Conservation (phyloP, 139 green algal species). For the Monoraphidium neglectum region DNA sequence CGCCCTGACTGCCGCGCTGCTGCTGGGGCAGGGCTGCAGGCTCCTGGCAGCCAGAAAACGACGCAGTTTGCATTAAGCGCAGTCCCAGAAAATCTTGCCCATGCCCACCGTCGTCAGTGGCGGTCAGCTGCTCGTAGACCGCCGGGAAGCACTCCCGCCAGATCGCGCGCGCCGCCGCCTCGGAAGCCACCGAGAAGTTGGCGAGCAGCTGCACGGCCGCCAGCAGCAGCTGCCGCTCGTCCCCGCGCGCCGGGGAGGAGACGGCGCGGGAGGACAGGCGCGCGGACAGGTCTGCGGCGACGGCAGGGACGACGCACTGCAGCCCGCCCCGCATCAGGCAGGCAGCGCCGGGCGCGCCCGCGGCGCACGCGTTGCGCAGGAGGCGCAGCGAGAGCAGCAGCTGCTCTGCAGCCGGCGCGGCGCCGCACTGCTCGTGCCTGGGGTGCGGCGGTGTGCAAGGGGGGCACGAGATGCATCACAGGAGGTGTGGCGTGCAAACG, state of each 20-base stretch:
- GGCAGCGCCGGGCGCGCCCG: not conserved
- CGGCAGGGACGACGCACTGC: not conserved
- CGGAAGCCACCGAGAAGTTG: constrained; percentile 17
- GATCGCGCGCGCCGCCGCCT: not conserved
- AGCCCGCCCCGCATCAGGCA: not conserved
- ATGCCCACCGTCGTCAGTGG: constrained; percentile 2
- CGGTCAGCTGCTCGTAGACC: not conserved
- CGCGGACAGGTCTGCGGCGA: not conserved
- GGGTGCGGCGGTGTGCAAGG: no score
- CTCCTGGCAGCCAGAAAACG: not conserved
- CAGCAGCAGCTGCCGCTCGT: constrained; percentile 14
- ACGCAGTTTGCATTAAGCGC: no score
- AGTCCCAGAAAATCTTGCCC: not conserved
- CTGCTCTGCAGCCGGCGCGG: no score
- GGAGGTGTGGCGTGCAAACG: no score
- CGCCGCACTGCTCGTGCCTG: no score
- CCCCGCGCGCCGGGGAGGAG: not conserved
- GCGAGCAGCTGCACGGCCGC: constrained; percentile 24
- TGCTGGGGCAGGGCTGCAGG: not conserved
- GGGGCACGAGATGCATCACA: no score
- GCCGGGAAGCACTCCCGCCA: constrained; percentile 13
- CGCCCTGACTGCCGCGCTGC: not conserved
- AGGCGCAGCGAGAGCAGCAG: not conserved
- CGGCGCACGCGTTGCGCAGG: constrained; percentile 30
- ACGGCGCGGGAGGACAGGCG: no score